Conservation (phyloP, 805 yeast species). For the Kuraishia cidri region DNA sequence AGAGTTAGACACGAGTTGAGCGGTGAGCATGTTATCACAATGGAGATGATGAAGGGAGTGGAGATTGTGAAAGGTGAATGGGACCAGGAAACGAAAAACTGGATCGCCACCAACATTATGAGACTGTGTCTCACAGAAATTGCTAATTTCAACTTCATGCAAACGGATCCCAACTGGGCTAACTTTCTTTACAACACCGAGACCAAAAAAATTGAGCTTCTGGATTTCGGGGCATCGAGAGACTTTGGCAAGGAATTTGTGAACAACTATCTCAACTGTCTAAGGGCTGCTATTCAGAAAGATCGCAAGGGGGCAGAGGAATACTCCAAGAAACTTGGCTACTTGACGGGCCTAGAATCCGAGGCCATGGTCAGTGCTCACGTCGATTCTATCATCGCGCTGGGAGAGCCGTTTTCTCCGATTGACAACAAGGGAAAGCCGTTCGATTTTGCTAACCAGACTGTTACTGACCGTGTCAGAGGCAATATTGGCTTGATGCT, state of each 20-base stretch:
- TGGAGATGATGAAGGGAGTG: conserved; percentile 79
- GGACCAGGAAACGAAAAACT: conserved; percentile 65
- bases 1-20: conserved; percentile 68
- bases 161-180: conserved; percentile 99
- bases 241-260: conserved; percentile 65
- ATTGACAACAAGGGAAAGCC: conserved; percentile 33
- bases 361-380: conserved; percentile 87
- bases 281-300: conserved; percentile 64
- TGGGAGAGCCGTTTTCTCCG: conserved; percentile 86
- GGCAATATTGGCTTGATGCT: conserved; percentile 85
- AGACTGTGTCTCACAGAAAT: conserved; percentile 80
- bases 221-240: conserved; percentile 95
- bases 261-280: conserved; percentile 54
- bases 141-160: conserved; percentile 84
- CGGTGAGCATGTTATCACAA: conserved; percentile 78
- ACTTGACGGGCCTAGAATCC: conserved; percentile 85
- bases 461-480: conserved; percentile 90
- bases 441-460: conserved; percentile 75
- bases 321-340: conserved; percentile 70
- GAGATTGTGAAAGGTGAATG: conserved; percentile 75
- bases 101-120: conserved; percentile 83
- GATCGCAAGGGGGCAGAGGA: conserved; percentile 58
- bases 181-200: conserved; percentile 75
- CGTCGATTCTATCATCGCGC: conserved; percentile 77
- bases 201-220: conserved; percentile 69